Conservation (phyloP, 371 early-diverging fungal genomes). For the Blakeslea trispora region DNA sequence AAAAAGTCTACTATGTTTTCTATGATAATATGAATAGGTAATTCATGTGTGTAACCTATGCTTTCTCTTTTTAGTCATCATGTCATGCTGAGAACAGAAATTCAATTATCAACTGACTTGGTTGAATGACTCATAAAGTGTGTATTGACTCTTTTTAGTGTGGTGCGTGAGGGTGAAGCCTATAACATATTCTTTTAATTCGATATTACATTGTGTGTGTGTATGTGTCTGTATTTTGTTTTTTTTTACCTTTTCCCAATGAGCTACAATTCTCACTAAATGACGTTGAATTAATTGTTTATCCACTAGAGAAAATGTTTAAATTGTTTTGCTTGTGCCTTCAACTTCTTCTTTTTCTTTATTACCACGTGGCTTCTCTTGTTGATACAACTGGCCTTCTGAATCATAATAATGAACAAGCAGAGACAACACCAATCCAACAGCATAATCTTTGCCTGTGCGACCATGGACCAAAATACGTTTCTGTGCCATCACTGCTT, state of each 20-base stretch:
- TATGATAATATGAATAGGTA: too few species aligned
- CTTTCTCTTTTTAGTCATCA: too few species aligned
- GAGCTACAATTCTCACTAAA: constrained; percentile 67
- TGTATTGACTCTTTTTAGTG: constrained; percentile 66
- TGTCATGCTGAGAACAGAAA: too few species aligned
- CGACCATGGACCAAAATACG: constrained; percentile 60
- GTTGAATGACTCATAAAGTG: constrained; percentile 55
- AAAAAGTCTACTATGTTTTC: too few species aligned
- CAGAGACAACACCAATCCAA: constrained; percentile 74
- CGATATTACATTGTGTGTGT: too few species aligned
- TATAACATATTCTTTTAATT: constrained; percentile 5
- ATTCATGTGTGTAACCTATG: too few species aligned
- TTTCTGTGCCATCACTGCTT: constrained; percentile 29
- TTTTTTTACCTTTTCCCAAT: constrained; percentile 54
- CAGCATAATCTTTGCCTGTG: constrained; percentile 70
- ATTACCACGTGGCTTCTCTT: constrained; percentile 23
- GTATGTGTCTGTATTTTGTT: neutral
- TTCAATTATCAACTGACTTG: too few species aligned
- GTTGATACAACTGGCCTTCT: constrained; percentile 23
- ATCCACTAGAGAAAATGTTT: constrained; percentile 46
- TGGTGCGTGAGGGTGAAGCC: constrained; percentile 59
- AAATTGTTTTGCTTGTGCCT: too few species aligned
- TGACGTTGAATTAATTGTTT: constrained; percentile 69
- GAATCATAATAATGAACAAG: constrained; percentile 59
- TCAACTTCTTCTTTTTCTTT: neutral